A percentile compares a stretch with the other conserved stretches of the same genome.
Conservation (phyloP, 2,329 filamentous ascomycete species). For the Knufia fluminis region DNA sequence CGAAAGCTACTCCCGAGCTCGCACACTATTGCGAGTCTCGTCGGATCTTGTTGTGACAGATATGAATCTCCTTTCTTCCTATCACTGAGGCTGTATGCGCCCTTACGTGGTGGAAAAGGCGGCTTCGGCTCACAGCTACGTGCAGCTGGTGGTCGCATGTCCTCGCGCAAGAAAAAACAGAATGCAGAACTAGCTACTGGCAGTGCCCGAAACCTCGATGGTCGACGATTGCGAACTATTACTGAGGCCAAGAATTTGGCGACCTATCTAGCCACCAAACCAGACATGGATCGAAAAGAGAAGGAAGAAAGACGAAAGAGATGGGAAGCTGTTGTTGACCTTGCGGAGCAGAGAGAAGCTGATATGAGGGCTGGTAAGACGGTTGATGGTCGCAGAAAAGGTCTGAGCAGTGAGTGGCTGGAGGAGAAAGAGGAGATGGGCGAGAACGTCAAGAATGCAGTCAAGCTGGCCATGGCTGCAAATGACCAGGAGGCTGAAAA, state of each 20-base stretch:
- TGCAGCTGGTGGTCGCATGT: conserved; percentile 96
- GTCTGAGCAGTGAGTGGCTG: conserved; percentile 75
- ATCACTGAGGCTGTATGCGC: conserved; percentile 68
- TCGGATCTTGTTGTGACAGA: not conserved
- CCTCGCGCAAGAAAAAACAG: conserved; percentile 73
- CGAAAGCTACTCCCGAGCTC: conserved; percentile 53
- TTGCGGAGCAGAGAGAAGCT: conserved; percentile 71
- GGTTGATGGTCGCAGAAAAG: conserved; percentile 46
- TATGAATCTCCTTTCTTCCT: conserved; percentile 46
- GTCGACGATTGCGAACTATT: conserved; percentile 78
- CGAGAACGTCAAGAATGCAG: conserved; percentile 72
- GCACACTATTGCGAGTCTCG: conserved; percentile 46
- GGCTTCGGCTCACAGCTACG: conserved; percentile 96
- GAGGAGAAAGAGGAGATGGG: conserved; percentile 87
- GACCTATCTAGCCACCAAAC: conserved; percentile 89
- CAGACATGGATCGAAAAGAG: conserved; percentile 92
- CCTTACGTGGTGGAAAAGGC: conserved; percentile 86
- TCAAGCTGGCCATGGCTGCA: conserved; percentile 58
- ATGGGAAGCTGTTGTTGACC: conserved; percentile 81
- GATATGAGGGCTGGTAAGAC: conserved; percentile 63
- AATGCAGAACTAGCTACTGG: conserved; percentile 50
- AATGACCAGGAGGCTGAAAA: conserved; percentile 34
- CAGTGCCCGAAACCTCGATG: conserved; percentile 88
- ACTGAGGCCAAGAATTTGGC: conserved; percentile 92
- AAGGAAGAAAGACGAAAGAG: conserved; percentile 74